phyloP scores from a whole-genome alignment of 768 basidiomycete genomes.

The Suillus spraguei region DNA sequence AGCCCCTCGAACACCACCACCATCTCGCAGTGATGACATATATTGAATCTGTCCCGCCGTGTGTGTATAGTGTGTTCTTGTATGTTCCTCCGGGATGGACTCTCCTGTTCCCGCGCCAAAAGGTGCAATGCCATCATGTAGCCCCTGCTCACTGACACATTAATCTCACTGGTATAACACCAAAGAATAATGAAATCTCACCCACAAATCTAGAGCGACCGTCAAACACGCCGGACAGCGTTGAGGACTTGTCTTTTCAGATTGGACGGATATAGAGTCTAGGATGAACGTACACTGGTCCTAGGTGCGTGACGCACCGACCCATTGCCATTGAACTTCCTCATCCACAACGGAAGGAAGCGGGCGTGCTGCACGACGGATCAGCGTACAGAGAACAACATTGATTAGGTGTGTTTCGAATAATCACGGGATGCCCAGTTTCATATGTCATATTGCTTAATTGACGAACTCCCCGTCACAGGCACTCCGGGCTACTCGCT shows the following conservation, averaged over 20 bases:
- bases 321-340: background rate
- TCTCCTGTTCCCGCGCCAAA: background rate
- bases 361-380: too few relatives aligned
- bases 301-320: background rate
- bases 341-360: background rate
- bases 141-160: background rate
- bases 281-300: background rate
- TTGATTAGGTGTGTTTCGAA: background rate
- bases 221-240: background rate
- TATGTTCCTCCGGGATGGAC: background rate
- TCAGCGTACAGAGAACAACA: background rate
- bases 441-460: background rate
- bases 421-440: background rate
- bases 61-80: background rate
- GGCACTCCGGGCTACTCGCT: background rate
- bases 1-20: background rate
- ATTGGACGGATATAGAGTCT: background rate
- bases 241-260: too few relatives aligned
- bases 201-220: background rate
- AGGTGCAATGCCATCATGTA: background rate
- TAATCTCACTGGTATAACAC: background rate
- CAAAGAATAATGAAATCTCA: background rate
- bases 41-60: background rate
- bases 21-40: background rate
- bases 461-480: background rate